Evolutionary conservation across 1,284 basidiomycete genomes (phyloP), one percentile per base, ranked within the genome.

Genomic region (Bjerkandera adusta): DNA sequence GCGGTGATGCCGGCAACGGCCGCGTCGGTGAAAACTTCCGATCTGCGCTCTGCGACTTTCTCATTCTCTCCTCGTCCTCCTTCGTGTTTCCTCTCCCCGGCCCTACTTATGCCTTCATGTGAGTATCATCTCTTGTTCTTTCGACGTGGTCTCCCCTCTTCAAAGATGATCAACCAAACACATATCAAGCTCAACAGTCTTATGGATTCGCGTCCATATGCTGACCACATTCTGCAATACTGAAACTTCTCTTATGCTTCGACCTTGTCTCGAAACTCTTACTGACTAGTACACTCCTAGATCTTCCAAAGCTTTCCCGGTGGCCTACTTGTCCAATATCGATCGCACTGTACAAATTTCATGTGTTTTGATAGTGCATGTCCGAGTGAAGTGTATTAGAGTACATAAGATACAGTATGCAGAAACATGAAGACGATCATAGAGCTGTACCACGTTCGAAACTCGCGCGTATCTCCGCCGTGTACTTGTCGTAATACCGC

Each of bases 401-500:
- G 32, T 43, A 53, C 39, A 39, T 50, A 25, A 36, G 34, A 42
- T 40, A 54, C 46, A 57, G 22, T 16, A 42, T 47, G 52, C 36
- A 51, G n/a, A 18, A 20, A 44, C n/a, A n/a, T 11, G 34, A 43
- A 39, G 20, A 32, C 26, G n/a, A 36, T 52, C 68, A 96, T 39
- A 97, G 69, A 30, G 93, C 93, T 12, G 93, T 96, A 47, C 94
- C 94, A 54, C 94, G 85, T 65, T 97, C 94, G 76, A 97, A 96
- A 64, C 91, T 96, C 22, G 90, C 92, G 44, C 92, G 83, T 54
- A 96, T 96, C 62, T 98, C 96, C 45, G 89, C 72, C 1, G 96
- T 99, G 63, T 97, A 96, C 63, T 96, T 94, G 79, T 98, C 92
- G 75, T 94, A 99, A 72, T 94, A 99, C 51, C 96, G 81, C 16